Evolutionary conservation across 2,329 filamentous ascomycete species (phyloP), one percentile per base, ranked within the genome.

Genomic region (Rosellinia necatrix): DNA sequence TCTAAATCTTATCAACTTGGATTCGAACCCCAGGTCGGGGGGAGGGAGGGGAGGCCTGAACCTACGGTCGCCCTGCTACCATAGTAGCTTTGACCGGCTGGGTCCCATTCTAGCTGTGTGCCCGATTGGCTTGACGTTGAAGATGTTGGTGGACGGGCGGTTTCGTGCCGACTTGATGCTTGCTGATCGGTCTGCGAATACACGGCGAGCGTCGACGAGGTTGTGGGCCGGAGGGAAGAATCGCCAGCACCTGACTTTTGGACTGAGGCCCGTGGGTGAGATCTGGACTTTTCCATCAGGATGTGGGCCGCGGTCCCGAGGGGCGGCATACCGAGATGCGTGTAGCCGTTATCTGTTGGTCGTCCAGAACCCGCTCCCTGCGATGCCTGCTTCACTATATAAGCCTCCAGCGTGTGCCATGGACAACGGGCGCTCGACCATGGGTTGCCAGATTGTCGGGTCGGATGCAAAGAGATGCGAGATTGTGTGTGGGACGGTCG

Each of bases 31-130:
- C 10, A 12, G 13, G 9, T 35, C n/a, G 30, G 12, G 8, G 27
- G 35, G n/a, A 10, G 9, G 30, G n/a, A 25, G 12, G 8, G 27
- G 35, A 34, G 12, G 25, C 27, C 6, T 21, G 6, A 43, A 56
- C 56, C 21, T 21, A 59, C 56, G 32, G n/a, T 56, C 35, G 52
- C 52, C 21, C 48, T 52, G 25, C 52, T 52, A 25, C 48, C 47
- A 19, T 59, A 49, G 32, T 49, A 44, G 15, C 41, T 56, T 10
- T 41, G 50, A 38, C 44, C 52, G 30, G 47, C 34, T 7, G 50
- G 32, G 32, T 61, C 58, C 58, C 47, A 56, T 30, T 59, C 47
- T 40, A 38, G 29, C 25, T 48, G 47, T n/a, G 37, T 52, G 12
- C 22, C 52, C 9, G 56, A 56, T 34, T 56, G 47, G 24, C 56